Base-by-base conservation (phyloP, 2,329 filamentous ascomycete genomes). In the Paecilomyces fulvus region DNA sequence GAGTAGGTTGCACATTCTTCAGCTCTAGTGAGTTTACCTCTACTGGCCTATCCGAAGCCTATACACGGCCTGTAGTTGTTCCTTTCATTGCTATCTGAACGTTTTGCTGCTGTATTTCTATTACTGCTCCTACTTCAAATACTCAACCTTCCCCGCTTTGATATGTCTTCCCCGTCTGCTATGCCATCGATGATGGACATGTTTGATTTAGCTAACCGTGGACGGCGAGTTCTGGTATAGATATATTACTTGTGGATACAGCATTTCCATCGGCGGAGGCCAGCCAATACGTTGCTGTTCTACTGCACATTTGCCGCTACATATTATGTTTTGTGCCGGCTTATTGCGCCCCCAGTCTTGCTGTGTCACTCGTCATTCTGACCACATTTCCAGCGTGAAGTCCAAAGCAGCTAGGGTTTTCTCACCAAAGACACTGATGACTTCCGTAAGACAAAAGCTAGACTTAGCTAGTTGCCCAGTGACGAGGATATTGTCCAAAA, bases 401-500 rank as follows among this genome's bases (percentile, higher is more conserved):
- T 5, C 7, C 25, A n/a, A 17, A 17, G 37, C 37, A 17, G 1
- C 37, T 6, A 43, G 6, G 14, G n/a, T 43, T 20, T 17, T 43
- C 14, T 17, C 1, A 17, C n/a, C 1, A 2, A 17, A 3, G 9
- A 7, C 6, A 8, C 10, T 20, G 6, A n/a, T 4, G 37, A 5
- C 8, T 9, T 6, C 21, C 8, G 7, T 43, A 17, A 43, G 37
- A 43, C 14, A 43, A 17, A 17, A 12, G 23, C 33, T 14, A 28
- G 3, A 48, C 20, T 48, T 56, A 6, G 14, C 49, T 23, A 28
- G 52, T 52, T 53, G 69, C 69, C 72, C 72, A 51, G 62, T 75
- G 73, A 75, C 68, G 73, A 75, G 64, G 59, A 48, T 58, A 58
- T 61, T 68, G 64, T 70, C 69, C 65, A 72, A 68, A 75, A 75